Percentiles rank a stretch among this genome's conserved stretches.
phyloP scores from a whole-genome alignment of 176 grass and related monocot species.

The Areca catechu region DNA sequence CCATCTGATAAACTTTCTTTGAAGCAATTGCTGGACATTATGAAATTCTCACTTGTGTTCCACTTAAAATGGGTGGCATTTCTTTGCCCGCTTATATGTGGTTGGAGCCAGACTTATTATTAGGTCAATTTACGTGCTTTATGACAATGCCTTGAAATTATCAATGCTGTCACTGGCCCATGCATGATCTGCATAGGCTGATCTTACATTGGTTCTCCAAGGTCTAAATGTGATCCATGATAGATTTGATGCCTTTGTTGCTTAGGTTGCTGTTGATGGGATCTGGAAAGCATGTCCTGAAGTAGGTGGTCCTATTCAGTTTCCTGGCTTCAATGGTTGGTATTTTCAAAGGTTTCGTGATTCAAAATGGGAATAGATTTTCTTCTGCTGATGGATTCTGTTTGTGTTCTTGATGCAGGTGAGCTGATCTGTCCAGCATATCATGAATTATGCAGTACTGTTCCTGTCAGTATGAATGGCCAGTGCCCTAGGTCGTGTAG shows the following conservation, averaged over 20 bases:
- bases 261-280: constrained; percentile 94
- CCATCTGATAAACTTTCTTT: too few species aligned
- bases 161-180: too few species aligned
- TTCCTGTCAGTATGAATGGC: constrained; percentile 41
- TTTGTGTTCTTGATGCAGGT: constrained; percentile 45
- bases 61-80: too few species aligned
- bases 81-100: too few species aligned
- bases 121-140: too few species aligned
- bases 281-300: constrained; percentile 85
- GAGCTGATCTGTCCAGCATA: constrained; percentile 93
- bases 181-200: too few species aligned
- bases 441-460: constrained; percentile 64
- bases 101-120: too few species aligned
- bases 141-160: too few species aligned
- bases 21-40: too few species aligned
- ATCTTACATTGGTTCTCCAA: too few species aligned
- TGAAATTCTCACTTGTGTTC: too few species aligned
- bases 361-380: neutral
- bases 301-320: constrained; percentile 84
- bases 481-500: constrained; percentile 68
- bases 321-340: constrained; percentile 91
- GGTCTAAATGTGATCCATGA: too few species aligned
- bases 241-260: constrained; percentile 1
- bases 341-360: constrained; percentile 13
- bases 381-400: constrained; percentile 12